These are phyloP conservation scores for Rosellinia necatrix DNA, from an alignment of 2,329 filamentous ascomycete genomes.

Conservation along the genomic window DNA sequence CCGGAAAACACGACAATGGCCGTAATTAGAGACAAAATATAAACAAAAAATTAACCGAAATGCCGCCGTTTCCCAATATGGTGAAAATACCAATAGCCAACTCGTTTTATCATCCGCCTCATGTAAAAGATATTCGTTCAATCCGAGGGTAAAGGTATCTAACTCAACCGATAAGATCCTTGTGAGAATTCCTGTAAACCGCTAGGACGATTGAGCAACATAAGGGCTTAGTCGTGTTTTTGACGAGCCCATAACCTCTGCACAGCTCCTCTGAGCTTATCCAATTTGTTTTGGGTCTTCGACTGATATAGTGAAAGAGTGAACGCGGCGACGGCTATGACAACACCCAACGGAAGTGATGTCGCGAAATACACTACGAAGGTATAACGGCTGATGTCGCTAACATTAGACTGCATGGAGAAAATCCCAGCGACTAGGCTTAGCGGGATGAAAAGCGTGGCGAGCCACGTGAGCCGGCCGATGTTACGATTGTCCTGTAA, in stretches of 20 bases:
- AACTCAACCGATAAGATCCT: too few relatives aligned
- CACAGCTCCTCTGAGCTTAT: neutral
- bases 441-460: conserved; percentile 43
- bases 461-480: conserved; percentile 41
- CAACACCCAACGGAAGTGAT: conserved; percentile 32
- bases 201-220: too few relatives aligned
- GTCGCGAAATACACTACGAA: conserved; percentile 32
- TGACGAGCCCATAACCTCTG: neutral
- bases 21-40: too few relatives aligned
- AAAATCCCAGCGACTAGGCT: conserved; percentile 39
- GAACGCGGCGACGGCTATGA: conserved; percentile 20
- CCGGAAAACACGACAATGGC: too few relatives aligned
- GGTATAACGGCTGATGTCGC: conserved; percentile 25
- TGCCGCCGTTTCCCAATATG: too few relatives aligned
- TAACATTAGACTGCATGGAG: conserved; percentile 37
- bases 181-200: too few relatives aligned
- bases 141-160: too few relatives aligned
- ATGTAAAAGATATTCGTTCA: too few relatives aligned
- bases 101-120: too few relatives aligned
- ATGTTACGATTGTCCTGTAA: conserved; percentile 41
- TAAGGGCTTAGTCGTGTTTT: neutral
- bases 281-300: neutral
- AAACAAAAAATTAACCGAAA: too few relatives aligned
- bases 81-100: too few relatives aligned
- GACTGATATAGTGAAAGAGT: conserved; percentile 11